Evolutionary conservation across 1,139 yeast genomes (phyloP), one percentile per base, ranked within the genome.

Genomic region (Candida freyschussii): DNA sequence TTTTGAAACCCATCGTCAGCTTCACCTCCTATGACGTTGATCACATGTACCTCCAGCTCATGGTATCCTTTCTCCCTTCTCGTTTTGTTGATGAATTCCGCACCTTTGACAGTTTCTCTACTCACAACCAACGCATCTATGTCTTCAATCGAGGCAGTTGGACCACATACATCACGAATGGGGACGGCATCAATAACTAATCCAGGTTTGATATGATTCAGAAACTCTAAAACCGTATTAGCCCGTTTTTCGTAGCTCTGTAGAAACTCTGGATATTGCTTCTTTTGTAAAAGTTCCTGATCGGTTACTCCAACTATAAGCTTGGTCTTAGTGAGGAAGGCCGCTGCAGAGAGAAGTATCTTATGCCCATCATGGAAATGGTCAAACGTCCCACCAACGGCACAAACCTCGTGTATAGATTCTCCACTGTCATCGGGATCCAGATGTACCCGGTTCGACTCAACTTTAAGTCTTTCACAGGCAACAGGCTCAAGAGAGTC

Each of bases 361-460:
- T 84, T 86, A 59, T 93, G 99, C 0, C 98, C 99, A 52, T 83
- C 95, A 50, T 93, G 99, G 23, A 93, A 55, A 59, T 93, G 97
- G 54, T 93, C 99, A 62, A 93, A 93, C 0, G 98, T 93, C 0
- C 99, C 99, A 1, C 98, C 98, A 1, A 89, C 78, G 1, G 94
- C 94, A 11, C 62, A 61, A 2, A 63, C 61, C 12, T 43, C 33
- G 40, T 60, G 65, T 12, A 48, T 42, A 17, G 55, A 48, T 27
- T 48, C 51, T 2, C 18, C 27, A 18, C 44, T 39, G 3, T 35
- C 44, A 27, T 49, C 55, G 1, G 24, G 7, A 6, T 40, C 47
- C 13, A 32, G 13, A 5, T 27, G 37, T 15, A 27, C 34, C n/a
- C 8, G 11, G 3, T 13, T 24, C 4, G 34, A 26, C 4, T 23